A percentile compares a stretch with the other conserved stretches of the same genome.
These are phyloP conservation scores for Lupinus albus DNA, from an alignment of 306 rosid genomes.

Conservation along the genomic window DNA sequence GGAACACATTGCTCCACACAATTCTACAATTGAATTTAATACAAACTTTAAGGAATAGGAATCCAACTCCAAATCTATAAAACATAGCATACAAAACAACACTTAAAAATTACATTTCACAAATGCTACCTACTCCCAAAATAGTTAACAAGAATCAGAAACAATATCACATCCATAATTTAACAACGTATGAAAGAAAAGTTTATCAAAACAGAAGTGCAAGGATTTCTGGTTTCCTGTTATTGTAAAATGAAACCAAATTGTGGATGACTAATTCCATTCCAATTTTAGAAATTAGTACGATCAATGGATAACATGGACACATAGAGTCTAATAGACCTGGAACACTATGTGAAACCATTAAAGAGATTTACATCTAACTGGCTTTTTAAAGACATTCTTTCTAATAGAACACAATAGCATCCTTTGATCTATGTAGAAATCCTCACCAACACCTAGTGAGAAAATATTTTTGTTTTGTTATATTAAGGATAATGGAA, in stretches of 20 bases:
- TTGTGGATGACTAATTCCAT: background rate
- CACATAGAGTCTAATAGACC: background rate
- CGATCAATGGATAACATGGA: background rate
- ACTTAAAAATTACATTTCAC: background rate
- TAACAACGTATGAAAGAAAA: background rate
- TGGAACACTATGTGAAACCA: background rate
- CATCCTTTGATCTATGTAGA: background rate
- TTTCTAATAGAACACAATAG: background rate
- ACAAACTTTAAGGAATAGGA: constrained; percentile 4
- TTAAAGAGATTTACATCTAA: background rate
- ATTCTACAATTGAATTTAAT: constrained; percentile 59
- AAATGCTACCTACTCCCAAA: background rate
- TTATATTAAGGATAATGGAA: no score
- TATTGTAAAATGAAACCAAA: constrained; percentile 3
- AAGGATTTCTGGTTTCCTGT: background rate
- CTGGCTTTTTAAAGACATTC: background rate
- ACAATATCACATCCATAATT: background rate
- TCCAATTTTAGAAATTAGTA: constrained; percentile 17
- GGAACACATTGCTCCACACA: constrained; percentile 69
- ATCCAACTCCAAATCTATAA: background rate
- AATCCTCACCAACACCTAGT: background rate
- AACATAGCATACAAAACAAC: background rate
- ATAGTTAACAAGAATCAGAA: background rate
- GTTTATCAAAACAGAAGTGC: background rate
- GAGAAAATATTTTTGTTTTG: background rate